Percentiles rank a stretch among this genome's conserved stretches.
These are phyloP conservation scores for Haematococcus lacustris DNA, from an alignment of 139 green algal genomes.

Conservation along the genomic window DNA sequence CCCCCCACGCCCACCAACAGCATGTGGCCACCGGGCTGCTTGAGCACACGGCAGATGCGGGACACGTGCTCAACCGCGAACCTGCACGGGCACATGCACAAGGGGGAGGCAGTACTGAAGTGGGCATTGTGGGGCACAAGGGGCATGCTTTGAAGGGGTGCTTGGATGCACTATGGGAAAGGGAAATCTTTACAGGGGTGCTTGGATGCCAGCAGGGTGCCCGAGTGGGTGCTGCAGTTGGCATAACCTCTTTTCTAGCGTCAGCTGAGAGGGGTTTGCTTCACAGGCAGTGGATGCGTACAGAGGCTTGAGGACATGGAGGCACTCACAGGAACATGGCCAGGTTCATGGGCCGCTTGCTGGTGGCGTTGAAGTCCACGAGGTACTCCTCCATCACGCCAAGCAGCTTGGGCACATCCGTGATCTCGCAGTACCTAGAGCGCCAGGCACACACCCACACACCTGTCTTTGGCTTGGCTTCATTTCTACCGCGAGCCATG, in stretches of 20 bases:
- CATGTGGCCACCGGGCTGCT: conserved; percentile 63
- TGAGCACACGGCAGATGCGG: conserved; percentile 33
- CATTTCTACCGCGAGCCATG: not conserved
- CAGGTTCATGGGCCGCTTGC: conserved; percentile 70
- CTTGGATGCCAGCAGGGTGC: too few species aligned
- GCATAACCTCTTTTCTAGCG: too few species aligned
- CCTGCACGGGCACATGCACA: too few species aligned
- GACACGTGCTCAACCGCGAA: not conserved
- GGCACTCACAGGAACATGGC: conserved; percentile 75
- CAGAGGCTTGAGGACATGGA: too few species aligned
- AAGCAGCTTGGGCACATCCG: conserved; percentile 9
- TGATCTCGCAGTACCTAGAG: conserved; percentile 13
- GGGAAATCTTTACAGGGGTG: too few species aligned
- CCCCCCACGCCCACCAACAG: conserved; percentile 71
- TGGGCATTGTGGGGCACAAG: too few species aligned
- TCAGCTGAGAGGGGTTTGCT: too few species aligned
- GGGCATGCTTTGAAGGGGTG: too few species aligned
- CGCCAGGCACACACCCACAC: not conserved
- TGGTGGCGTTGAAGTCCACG: conserved; percentile 59
- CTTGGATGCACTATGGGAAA: too few species aligned
- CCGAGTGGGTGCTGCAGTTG: too few species aligned
- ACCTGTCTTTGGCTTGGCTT: not conserved
- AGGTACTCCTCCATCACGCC: conserved; percentile 59
- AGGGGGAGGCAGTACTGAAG: too few species aligned
- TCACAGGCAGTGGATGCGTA: too few species aligned